Base-by-base conservation (phyloP, 768 basidiomycete genomes). In the Naganishia randhawae region DNA sequence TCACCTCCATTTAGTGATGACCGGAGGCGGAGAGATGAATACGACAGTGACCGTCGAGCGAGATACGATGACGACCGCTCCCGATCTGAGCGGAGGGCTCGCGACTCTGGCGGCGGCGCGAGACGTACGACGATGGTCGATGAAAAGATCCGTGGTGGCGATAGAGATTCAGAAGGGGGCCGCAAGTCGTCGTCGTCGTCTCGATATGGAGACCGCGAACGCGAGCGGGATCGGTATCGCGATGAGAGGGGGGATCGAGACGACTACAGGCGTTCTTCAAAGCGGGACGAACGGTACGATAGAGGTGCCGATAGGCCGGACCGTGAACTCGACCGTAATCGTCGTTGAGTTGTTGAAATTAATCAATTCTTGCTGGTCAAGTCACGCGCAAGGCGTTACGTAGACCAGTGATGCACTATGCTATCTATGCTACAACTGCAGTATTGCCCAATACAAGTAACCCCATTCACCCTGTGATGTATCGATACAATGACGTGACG, bases 21-120 rank as follows among this genome's bases (percentile, higher is more conserved):
- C n/a, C 57, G 45, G 29, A 39, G 51, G 52, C 66, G 63, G 31
- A 62, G 71, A 17, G 62, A 42, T 25, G 73, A 73, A 27, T 33
- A 68, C 33, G 72, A 72, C 25, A 68, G 76, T 37, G 72, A 73
- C 16, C 53, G 66, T 63, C 68, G 67, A 71, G 50, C 63, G 31
- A 17, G 57, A 31, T 45, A 54, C 19, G 41, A 48, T 22, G 50
- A n/a, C n/a, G n/a, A n/a, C 32, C 11, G 42, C 32, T 50, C 48
- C 16, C 25, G 32, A 51, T 42, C 27, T 5, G 39, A 35, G 27
- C 50, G 70, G 19, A 67, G 67, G 64, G 55, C 71, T 53, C 22
- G 66, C 14, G 50, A 66, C 31, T 25, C 64, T 53, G 64, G 52
- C n/a, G 35, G 54, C 71, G 32, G 53, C 54, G 42, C 27, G 70